Percentiles rank a stretch among this genome's conserved stretches.
These are phyloP conservation scores for Hypoxylon sp. DNA, from an alignment of 2,329 filamentous ascomycete species.

Conservation along the genomic window DNA sequence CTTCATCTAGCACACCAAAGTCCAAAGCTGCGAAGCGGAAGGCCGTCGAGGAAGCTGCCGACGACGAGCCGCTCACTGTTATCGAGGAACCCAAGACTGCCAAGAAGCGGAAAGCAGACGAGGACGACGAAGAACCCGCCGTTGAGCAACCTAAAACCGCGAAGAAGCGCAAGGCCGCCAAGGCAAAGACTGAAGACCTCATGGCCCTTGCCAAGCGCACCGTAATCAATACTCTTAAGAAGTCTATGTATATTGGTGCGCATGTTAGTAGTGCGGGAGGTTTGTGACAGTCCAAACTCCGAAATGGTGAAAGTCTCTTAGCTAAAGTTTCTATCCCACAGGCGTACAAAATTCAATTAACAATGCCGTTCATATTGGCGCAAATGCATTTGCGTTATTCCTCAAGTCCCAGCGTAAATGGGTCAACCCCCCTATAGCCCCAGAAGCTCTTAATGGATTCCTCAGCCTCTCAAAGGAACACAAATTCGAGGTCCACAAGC, in stretches of 20 bases:
- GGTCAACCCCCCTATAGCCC: conserved; percentile 82
- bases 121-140: conserved; percentile 39
- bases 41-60: conserved; percentile 38
- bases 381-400: conserved; percentile 94
- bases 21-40: conserved; percentile 45
- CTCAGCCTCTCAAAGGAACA: conserved; percentile 76
- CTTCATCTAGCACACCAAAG: conserved; percentile 44
- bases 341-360: conserved; percentile 90
- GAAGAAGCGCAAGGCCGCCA: conserved; percentile 63
- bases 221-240: conserved; percentile 72
- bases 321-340: conserved; percentile 56
- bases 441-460: conserved; percentile 79
- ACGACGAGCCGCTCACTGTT: conserved; percentile 22
- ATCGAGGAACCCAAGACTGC: conserved; percentile 32
- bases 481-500: conserved; percentile 77
- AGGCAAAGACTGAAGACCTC: conserved; percentile 58
- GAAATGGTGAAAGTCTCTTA: background rate
- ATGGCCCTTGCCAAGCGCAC: conserved; percentile 81
- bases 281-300: conserved; percentile 55
- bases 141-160: conserved; percentile 36
- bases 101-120: conserved; percentile 50
- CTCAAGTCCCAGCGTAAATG: conserved; percentile 97
- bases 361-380: conserved; percentile 85
- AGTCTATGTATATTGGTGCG: conserved; percentile 86
- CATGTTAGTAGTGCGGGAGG: conserved; percentile 93